Evolutionary conservation across 345 rosid species (phyloP).

Genomic region (Capsella bursapastoris): DNA sequence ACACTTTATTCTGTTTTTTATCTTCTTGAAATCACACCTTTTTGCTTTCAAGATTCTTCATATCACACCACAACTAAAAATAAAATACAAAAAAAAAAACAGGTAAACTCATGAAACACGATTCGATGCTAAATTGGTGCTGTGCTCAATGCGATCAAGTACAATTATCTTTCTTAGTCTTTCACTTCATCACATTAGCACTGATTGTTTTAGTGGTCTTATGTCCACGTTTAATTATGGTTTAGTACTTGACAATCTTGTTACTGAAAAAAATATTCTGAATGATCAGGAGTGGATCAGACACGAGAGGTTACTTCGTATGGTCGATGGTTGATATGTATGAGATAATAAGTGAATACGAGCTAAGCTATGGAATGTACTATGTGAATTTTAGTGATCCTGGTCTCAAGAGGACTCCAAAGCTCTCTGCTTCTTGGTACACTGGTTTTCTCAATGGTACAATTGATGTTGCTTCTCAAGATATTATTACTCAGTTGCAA

Average conservation of each 20-base stretch:
- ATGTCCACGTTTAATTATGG: too few species aligned
- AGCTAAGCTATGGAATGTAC: slow-evolving; percentile 44
- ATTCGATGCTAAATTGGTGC: slow-evolving; percentile 46
- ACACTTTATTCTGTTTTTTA: slow-evolving; percentile 13
- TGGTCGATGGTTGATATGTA: slow-evolving; percentile 59
- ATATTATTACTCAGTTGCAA: background rate
- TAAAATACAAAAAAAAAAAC: background rate
- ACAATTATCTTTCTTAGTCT: background rate
- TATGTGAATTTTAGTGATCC: slow-evolving; percentile 58
- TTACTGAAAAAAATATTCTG: background rate
- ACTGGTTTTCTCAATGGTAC: slow-evolving; percentile 53
- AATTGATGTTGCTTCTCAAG: slow-evolving; percentile 16
- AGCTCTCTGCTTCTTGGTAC: slow-evolving; percentile 60
- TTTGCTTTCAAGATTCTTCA: background rate
- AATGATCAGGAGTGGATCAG: slow-evolving; percentile 53
- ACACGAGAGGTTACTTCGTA: slow-evolving; percentile 55
- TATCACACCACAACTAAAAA: too few species aligned
- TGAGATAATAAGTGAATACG: slow-evolving; percentile 49
- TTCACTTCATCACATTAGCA: background rate
- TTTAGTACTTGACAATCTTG: background rate
- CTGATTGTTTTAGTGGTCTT: background rate
- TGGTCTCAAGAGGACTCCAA: slow-evolving; percentile 50
- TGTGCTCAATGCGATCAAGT: slow-evolving; percentile 53
- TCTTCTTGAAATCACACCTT: slow-evolving; percentile 4
- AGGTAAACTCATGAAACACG: slow-evolving; percentile 40